Percentiles rank a stretch among this genome's conserved stretches.
Evolutionary conservation across 768 basidiomycete genomes (phyloP).

Genomic region (Hericium erinaceus): DNA sequence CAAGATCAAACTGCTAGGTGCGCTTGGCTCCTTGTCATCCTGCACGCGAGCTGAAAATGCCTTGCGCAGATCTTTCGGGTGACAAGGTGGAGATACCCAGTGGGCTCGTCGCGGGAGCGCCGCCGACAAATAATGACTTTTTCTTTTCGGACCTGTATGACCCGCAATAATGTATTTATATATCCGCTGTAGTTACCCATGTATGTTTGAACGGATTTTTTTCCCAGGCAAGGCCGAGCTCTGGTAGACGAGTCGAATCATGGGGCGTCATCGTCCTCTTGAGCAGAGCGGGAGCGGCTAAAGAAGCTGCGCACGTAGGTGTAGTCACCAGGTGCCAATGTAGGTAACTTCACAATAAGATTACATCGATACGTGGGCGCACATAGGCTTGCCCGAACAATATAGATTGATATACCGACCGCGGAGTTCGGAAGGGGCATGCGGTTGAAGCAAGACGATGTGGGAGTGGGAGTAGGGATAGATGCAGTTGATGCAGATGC

Average conservation of each 20-base stretch:
- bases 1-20: constrained; percentile 84
- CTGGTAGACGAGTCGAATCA: too few relatives aligned
- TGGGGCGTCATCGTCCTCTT: too few relatives aligned
- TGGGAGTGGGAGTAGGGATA: not conserved
- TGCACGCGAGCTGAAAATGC: not conserved
- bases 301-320: too few relatives aligned
- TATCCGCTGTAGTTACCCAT: not conserved
- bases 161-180: constrained; percentile 10
- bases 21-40: constrained; percentile 17
- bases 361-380: too few relatives aligned
- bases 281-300: too few relatives aligned
- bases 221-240: too few relatives aligned
- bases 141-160: constrained; percentile 63
- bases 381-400: too few relatives aligned
- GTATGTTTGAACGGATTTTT: too few relatives aligned
- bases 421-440: not conserved
- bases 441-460: not conserved
- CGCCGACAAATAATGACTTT: constrained; percentile 74
- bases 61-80: constrained; percentile 63
- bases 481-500: constrained; percentile 28
- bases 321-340: too few relatives aligned
- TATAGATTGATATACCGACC: too few relatives aligned
- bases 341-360: too few relatives aligned
- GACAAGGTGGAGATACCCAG: constrained; percentile 87
- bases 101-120: constrained; percentile 65